Percentiles rank a stretch among this genome's conserved stretches.
Evolutionary conservation across 495 filamentous ascomycete species (phyloP).

Genomic region (Tuber borchii): DNA sequence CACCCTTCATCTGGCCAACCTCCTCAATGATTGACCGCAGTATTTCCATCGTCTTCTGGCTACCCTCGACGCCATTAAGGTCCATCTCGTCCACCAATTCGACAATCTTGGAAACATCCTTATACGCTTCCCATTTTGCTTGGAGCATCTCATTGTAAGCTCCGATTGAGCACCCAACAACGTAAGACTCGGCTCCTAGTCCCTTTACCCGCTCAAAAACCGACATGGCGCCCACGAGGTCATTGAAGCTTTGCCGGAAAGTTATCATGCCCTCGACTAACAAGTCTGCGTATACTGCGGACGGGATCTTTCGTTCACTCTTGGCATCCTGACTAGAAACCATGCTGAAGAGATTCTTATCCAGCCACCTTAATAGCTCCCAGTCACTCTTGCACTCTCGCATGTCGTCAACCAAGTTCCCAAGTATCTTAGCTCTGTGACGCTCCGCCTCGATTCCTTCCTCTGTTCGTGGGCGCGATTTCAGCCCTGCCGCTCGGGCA

Average conservation of each 20-base stretch:
- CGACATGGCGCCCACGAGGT: conserved; percentile 28
- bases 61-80: conserved; percentile 51
- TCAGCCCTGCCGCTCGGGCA: conserved; percentile 30
- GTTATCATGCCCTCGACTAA: conserved; percentile 30
- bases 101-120: conserved; percentile 51
- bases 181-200: conserved; percentile 53
- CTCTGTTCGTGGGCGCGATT: not conserved
- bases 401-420: conserved; percentile 4
- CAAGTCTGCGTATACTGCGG: conserved; percentile 32
- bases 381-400: conserved; percentile 26
- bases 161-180: conserved; percentile 53
- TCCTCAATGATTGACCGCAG: conserved; percentile 41
- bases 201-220: conserved; percentile 47
- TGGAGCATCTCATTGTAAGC: conserved; percentile 60
- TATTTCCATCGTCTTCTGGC: conserved; percentile 47
- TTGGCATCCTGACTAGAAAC: not conserved
- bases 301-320: not conserved
- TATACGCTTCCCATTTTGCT: conserved; percentile 52
- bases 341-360: conserved; percentile 25
- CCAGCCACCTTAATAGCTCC: conserved; percentile 25
- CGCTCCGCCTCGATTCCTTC: not conserved
- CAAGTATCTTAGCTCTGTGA: not conserved
- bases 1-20: conserved; percentile 7
- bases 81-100: conserved; percentile 60
- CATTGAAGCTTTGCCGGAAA: conserved; percentile 27